Conservation (phyloP, 2,329 filamentous ascomycete species). For the Ustilaginoidea virens region DNA sequence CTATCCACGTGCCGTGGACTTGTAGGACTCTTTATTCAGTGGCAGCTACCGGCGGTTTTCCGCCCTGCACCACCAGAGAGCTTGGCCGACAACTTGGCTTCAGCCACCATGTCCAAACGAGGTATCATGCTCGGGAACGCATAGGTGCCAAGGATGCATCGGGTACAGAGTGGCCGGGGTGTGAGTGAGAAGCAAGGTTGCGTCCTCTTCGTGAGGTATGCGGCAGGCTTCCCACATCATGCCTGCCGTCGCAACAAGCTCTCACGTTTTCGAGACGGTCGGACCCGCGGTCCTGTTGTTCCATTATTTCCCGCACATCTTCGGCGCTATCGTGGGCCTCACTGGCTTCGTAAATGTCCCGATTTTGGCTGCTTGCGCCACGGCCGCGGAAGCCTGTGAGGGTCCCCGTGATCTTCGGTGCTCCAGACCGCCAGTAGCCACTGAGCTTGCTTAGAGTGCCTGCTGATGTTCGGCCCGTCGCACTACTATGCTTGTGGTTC, state of each 20-base stretch:
- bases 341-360: constrained; percentile 42
- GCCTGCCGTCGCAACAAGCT: constrained; percentile 94
- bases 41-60: too few relatives aligned
- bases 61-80: too few relatives aligned
- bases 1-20: too few relatives aligned
- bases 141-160: constrained; percentile 20
- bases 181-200: constrained; percentile 20
- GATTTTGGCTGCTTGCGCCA: constrained; percentile 26
- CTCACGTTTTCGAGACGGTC: constrained; percentile 86
- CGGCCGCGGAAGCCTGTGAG: constrained; percentile 40
- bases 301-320: constrained; percentile 66
- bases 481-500: constrained; percentile 17
- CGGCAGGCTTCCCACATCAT: constrained; percentile 51
- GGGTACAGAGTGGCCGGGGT: constrained; percentile 19
- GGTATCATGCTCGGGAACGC: constrained; percentile 17
- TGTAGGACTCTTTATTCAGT: too few relatives aligned
- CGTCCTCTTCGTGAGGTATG: constrained; percentile 30
- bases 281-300: constrained; percentile 59
- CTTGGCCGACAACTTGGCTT: neutral
- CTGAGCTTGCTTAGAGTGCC: constrained; percentile 44
- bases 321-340: constrained; percentile 65
- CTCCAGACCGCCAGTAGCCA: constrained; percentile 38
- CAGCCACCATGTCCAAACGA: neutral
- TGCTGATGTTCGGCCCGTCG: constrained; percentile 15
- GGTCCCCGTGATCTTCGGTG: constrained; percentile 28